A percentile compares a stretch with the other conserved stretches of the same genome.
These are phyloP conservation scores for Aquilaria yunnanensis DNA, from an alignment of 345 rosid genomes.

Conservation along the genomic window DNA sequence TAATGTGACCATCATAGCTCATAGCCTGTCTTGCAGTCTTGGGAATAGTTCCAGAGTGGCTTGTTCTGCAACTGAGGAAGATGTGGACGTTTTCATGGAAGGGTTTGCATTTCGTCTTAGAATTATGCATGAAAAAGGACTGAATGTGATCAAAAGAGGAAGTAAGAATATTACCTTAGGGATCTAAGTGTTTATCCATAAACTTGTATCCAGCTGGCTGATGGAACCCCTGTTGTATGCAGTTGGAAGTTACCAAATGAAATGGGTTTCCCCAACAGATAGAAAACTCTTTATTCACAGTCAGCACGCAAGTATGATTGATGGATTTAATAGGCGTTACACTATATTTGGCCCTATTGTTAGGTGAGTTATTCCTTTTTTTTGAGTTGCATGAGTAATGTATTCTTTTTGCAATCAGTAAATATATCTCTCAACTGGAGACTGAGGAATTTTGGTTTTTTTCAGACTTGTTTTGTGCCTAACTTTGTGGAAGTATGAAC, in stretches of 20 bases:
- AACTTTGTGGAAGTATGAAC: conserved; percentile 10
- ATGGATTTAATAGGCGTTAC: conserved; percentile 65
- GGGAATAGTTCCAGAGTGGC: conserved; percentile 57
- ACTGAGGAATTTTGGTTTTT: conserved; percentile 4
- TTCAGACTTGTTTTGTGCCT: neutral
- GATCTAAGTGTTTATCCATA: conserved; percentile 12
- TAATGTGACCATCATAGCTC: neutral
- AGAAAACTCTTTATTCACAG: conserved; percentile 58
- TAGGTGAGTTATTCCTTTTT: conserved; percentile 35
- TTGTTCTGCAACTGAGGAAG: conserved; percentile 68
- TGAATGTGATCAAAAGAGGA: conserved; percentile 63
- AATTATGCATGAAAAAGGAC: conserved; percentile 86
- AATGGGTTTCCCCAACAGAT: conserved; percentile 55
- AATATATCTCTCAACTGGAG: neutral
- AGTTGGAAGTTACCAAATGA: conserved; percentile 49
- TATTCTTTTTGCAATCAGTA: conserved; percentile 1
- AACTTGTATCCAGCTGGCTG: conserved; percentile 15
- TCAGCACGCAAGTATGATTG: conserved; percentile 95
- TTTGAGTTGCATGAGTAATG: conserved; percentile 10
- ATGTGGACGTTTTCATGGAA: conserved; percentile 59
- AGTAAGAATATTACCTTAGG: conserved; percentile 44
- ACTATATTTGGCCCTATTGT: conserved; percentile 71
- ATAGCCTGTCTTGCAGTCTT: conserved; percentile 49
- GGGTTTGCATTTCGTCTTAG: conserved; percentile 86
- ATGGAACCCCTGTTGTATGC: conserved; percentile 15